Percentiles rank a stretch among this genome's conserved stretches.
Conservation (phyloP, 1,284 basidiomycete genomes). For the Sporisorium scitamineum region DNA sequence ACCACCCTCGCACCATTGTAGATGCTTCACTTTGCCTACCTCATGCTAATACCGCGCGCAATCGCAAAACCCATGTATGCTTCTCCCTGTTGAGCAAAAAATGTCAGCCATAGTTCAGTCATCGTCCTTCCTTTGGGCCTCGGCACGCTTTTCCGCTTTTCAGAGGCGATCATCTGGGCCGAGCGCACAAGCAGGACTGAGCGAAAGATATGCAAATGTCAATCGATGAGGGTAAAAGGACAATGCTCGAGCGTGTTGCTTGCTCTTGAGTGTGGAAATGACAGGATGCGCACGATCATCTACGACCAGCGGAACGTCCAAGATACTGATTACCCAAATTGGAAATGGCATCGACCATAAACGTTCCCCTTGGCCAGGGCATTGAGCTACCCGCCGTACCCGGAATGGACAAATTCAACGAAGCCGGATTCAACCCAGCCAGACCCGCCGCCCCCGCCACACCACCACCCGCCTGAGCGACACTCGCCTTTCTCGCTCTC, state of each 20-base stretch:
- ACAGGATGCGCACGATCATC: constrained; percentile 7
- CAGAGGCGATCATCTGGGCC: not conserved
- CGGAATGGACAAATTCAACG: constrained; percentile 28
- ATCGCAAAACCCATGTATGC: constrained; percentile 17
- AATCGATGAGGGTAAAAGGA: not conserved
- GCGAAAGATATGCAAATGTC: not conserved
- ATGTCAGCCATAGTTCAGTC: constrained; percentile 6
- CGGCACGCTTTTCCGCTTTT: not conserved
- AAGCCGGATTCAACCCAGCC: constrained; percentile 22
- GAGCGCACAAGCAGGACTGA: not conserved
- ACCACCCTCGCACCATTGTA: constrained; percentile 1
- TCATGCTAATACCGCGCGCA: constrained; percentile 35
- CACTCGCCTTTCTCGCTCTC: constrained; percentile 33
- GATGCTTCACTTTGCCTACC: constrained; percentile 7
- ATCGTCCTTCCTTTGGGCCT: not conserved
- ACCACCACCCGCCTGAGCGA: constrained; percentile 12
- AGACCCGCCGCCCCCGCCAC: constrained; percentile 15
- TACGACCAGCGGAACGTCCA: constrained; percentile 31
- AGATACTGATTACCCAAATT: constrained; percentile 49
- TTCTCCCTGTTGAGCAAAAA: constrained; percentile 4
- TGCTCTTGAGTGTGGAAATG: not conserved
- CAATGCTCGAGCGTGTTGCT: not conserved
- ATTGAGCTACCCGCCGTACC: constrained; percentile 20
- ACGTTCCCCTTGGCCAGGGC: constrained; percentile 48
- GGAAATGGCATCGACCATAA: constrained; percentile 47